phyloP scores from a whole-genome alignment of 2,329 filamentous ascomycete genomes.

The Chaetomium sp. region DNA sequence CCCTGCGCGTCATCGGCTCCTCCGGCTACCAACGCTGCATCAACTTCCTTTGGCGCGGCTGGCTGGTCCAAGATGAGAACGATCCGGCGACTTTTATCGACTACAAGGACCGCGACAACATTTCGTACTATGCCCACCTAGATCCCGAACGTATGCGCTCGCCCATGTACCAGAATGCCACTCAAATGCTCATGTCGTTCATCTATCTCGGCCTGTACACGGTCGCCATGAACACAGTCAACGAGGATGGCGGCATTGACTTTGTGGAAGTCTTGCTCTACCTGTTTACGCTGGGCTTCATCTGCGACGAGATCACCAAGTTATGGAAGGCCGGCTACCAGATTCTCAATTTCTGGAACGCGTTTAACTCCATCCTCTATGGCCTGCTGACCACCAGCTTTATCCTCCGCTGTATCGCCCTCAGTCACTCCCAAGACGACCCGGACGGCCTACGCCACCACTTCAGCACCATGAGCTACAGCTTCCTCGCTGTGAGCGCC shows the following conservation, averaged over 20 bases:
- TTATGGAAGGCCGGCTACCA: constrained; percentile 89
- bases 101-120: constrained; percentile 76
- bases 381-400: constrained; percentile 71
- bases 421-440: constrained; percentile 51
- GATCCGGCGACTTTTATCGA: constrained; percentile 86
- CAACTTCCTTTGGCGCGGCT: constrained; percentile 85
- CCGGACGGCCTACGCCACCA: constrained; percentile 46
- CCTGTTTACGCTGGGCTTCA: constrained; percentile 82
- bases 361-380: constrained; percentile 84
- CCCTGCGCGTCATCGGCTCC: constrained; percentile 78
- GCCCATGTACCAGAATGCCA: constrained; percentile 84
- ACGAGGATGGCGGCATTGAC: constrained; percentile 76
- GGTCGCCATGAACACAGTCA: constrained; percentile 88
- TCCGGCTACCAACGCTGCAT: constrained; percentile 97
- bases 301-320: constrained; percentile 81
- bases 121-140: constrained; percentile 71
- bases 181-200: constrained; percentile 78
- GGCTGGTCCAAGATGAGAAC: constrained; percentile 92
- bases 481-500: constrained; percentile 85
- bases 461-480: constrained; percentile 81
- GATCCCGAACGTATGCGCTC: constrained; percentile 92
- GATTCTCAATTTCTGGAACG: constrained; percentile 95
- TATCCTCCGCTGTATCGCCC: constrained; percentile 68
- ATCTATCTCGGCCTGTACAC: constrained; percentile 83
- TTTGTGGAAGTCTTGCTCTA: constrained; percentile 79